Percentiles rank a stretch among this genome's conserved stretches.
Evolutionary conservation across 2,329 filamentous ascomycete genomes (phyloP).

Genomic region (Tolypocladium cylindrosporum): DNA sequence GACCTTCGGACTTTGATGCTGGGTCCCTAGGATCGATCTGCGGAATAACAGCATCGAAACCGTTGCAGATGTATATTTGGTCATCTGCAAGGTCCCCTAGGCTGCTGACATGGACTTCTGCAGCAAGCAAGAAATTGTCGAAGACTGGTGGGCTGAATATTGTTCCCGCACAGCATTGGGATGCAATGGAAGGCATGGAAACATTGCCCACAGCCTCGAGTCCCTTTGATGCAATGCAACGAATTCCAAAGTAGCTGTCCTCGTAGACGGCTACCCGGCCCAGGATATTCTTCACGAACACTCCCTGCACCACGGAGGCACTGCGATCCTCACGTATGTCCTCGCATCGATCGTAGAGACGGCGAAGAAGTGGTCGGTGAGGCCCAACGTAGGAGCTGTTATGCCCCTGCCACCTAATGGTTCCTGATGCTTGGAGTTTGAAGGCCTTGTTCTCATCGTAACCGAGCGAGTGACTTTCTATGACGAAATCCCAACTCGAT

Average conservation of each 20-base stretch:
- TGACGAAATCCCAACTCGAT: not conserved
- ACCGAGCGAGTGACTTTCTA: not conserved
- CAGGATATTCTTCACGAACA: not conserved
- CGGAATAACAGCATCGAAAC: not conserved
- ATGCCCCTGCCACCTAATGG: not conserved
- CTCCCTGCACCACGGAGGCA: not conserved
- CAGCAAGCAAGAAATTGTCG: not conserved
- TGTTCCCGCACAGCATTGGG: not conserved
- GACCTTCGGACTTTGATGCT: not conserved
- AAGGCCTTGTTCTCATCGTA: not conserved
- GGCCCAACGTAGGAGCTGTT: not conserved
- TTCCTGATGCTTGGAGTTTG: not conserved
- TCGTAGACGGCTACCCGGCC: not conserved
- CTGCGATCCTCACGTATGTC: not conserved
- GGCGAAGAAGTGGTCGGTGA: not conserved
- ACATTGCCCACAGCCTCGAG: not conserved
- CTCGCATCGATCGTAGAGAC: not conserved
- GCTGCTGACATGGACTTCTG: conserved; percentile 1
- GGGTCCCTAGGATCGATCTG: not conserved
- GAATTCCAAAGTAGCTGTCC: not conserved
- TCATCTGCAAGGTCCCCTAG: not conserved
- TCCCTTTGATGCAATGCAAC: not conserved
- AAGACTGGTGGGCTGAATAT: not conserved
- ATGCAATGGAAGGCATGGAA: not conserved
- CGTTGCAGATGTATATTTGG: not conserved